Evolutionary conservation across 805 yeast species (phyloP).

Genomic region (Diddensiella transvaalensis): DNA sequence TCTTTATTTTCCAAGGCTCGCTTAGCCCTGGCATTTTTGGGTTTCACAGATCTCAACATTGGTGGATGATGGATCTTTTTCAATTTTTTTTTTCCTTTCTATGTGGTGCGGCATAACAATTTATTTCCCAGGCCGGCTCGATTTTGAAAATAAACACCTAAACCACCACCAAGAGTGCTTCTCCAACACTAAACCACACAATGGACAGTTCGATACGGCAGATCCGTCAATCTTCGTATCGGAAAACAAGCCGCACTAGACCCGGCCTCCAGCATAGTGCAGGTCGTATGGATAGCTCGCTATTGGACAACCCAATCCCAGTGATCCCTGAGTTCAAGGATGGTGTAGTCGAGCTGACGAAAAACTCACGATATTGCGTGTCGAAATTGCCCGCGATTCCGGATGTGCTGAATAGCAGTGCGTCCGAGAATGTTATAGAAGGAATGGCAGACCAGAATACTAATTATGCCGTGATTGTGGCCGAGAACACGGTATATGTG

Average conservation of each 20-base stretch:
- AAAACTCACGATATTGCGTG: constrained; percentile 56
- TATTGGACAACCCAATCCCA: neutral
- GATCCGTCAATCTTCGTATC: constrained; percentile 19
- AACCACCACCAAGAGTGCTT: too few relatives aligned
- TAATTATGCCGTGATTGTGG: constrained; percentile 47
- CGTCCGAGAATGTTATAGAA: constrained; percentile 20
- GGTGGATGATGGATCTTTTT: neutral
- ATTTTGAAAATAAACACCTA: neutral
- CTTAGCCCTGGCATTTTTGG: constrained; percentile 93
- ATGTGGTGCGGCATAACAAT: neutral
- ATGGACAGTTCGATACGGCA: constrained; percentile 12
- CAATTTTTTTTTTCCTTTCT: neutral
- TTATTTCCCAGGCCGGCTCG: too few relatives aligned
- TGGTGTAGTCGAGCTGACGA: constrained; percentile 48
- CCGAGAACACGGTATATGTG: constrained; percentile 51
- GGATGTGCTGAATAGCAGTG: constrained; percentile 27
- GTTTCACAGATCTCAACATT: constrained; percentile 33
- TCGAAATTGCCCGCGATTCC: constrained; percentile 57
- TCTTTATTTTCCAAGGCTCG: constrained; percentile 88
- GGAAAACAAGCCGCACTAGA: constrained; percentile 4
- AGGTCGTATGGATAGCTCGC: neutral
- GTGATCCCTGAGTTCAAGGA: constrained; percentile 8
- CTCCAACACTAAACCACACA: too few relatives aligned
- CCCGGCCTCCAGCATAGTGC: neutral
- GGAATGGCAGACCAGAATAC: constrained; percentile 49